Conservation (phyloP, 1,284 basidiomycete species). For the Irpex rosettiformis region DNA sequence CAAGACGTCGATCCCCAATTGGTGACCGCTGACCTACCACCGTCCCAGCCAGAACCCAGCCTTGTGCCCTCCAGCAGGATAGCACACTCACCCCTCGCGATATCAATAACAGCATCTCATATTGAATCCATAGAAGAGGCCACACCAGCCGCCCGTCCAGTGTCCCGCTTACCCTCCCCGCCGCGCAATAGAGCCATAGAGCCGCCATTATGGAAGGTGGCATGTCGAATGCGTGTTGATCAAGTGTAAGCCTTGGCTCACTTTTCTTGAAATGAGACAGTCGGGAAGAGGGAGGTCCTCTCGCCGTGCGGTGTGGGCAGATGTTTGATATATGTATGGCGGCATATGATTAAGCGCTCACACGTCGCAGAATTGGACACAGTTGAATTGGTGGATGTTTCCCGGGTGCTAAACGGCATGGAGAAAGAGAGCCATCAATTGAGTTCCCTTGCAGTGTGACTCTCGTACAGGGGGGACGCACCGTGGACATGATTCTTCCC, state of each 20-base stretch:
- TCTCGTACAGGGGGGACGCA: not conserved
- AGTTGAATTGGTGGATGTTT: not conserved
- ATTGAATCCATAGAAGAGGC: not conserved
- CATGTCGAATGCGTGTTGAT: constrained; percentile 14
- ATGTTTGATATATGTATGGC: not conserved
- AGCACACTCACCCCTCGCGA: constrained; percentile 5
- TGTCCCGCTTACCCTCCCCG: not conserved
- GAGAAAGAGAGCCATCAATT: not conserved
- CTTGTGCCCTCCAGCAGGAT: not conserved
- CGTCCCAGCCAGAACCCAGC: constrained; percentile 2
- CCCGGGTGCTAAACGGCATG: not conserved
- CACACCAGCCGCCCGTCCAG: not conserved
- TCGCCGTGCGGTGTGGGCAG: not conserved
- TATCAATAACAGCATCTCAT: not conserved
- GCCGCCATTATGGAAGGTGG: constrained; percentile 13
- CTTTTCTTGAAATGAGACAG: not conserved
- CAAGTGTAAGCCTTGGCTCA: constrained; percentile 11
- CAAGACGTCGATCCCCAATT: not conserved
- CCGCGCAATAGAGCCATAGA: constrained; percentile 1
- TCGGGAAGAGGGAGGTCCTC: not conserved
- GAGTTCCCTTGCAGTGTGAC: not conserved
- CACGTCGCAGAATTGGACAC: not conserved
- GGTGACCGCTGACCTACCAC: not conserved
- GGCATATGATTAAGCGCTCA: not conserved
- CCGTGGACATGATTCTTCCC: not conserved